Conservation (phyloP, 2,329 filamentous ascomycete species). For the Sarocladium oryzae region DNA sequence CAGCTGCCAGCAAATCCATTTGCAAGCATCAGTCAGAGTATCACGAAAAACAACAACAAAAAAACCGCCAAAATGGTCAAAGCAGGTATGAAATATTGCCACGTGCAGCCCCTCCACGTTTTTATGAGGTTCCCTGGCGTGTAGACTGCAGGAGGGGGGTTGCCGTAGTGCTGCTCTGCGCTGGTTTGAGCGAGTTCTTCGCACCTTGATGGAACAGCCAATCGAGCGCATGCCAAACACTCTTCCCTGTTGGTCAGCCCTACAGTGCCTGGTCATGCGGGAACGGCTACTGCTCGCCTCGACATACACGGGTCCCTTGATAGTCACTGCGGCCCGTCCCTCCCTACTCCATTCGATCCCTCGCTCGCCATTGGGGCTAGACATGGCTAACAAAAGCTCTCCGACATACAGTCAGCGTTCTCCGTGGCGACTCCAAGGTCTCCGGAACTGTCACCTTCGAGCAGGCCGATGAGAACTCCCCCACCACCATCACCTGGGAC, state of each 20-base stretch:
- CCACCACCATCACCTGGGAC: constrained; percentile 87
- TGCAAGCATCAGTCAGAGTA: constrained; percentile 14
- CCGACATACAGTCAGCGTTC: constrained; percentile 67
- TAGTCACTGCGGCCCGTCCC: constrained; percentile 4
- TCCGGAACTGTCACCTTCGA: constrained; percentile 91
- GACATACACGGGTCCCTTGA: constrained; percentile 1
- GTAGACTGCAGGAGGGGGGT: constrained; percentile 16
- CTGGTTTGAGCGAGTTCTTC: constrained; percentile 55
- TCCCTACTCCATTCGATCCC: not conserved
- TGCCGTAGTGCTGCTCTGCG: constrained; percentile 29
- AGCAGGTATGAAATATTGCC: constrained; percentile 64
- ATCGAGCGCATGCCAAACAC: not conserved
- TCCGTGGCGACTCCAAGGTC: constrained; percentile 97
- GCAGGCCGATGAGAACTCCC: constrained; percentile 74
- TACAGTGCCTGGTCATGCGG: not conserved
- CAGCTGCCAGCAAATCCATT: constrained; percentile 12
- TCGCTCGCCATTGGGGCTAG: not conserved
- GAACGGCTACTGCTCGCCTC: not conserved
- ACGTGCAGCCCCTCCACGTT: constrained; percentile 17
- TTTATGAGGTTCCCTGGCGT: constrained; percentile 17
- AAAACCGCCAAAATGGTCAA: constrained; percentile 87
- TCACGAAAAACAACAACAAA: no score
- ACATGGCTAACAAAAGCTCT: constrained; percentile 15
- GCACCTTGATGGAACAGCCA: constrained; percentile 12
- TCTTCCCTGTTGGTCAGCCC: not conserved